Percentiles rank a stretch among this genome's conserved stretches.
These are phyloP conservation scores for Trypanosoma vivax DNA, from an alignment of 208 protist species.

Conservation along the genomic window DNA sequence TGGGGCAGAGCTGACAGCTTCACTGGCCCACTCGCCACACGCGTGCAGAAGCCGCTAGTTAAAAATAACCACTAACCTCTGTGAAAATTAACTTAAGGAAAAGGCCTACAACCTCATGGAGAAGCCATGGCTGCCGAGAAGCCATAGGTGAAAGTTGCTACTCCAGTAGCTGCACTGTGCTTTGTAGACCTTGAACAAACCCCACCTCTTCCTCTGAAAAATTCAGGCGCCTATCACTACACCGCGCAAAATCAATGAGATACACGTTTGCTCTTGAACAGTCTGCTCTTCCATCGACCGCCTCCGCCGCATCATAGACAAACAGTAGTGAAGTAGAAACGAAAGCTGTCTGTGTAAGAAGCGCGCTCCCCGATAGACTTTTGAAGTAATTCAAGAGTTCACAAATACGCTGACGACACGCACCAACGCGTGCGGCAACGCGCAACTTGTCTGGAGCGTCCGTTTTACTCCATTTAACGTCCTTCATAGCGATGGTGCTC, in stretches of 20 bases:
- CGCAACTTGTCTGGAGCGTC: not conserved
- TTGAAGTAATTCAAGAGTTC: constrained; percentile 53
- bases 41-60: too few relatives aligned
- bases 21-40: too few relatives aligned
- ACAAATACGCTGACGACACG: constrained; percentile 16
- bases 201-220: constrained; percentile 53
- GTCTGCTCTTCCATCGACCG: not conserved
- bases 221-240: constrained; percentile 47
- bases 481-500: constrained; percentile 11
- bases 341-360: constrained; percentile 55
- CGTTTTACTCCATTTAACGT: not conserved
- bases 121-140: too few relatives aligned
- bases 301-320: constrained; percentile 48
- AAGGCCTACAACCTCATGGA: too few relatives aligned
- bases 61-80: too few relatives aligned
- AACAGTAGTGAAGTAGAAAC: constrained; percentile 66
- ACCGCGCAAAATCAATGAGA: constrained; percentile 71
- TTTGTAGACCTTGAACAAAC: constrained; percentile 54
- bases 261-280: constrained; percentile 17
- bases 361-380: constrained; percentile 28
- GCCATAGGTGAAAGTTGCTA: too few relatives aligned
- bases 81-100: too few relatives aligned
- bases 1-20: too few relatives aligned
- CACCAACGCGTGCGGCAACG: constrained; percentile 7
- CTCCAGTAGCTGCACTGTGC: constrained; percentile 5